phyloP scores from a whole-genome alignment of 1,284 basidiomycete genomes.

The Cutaneotrichosporon sp. region DNA sequence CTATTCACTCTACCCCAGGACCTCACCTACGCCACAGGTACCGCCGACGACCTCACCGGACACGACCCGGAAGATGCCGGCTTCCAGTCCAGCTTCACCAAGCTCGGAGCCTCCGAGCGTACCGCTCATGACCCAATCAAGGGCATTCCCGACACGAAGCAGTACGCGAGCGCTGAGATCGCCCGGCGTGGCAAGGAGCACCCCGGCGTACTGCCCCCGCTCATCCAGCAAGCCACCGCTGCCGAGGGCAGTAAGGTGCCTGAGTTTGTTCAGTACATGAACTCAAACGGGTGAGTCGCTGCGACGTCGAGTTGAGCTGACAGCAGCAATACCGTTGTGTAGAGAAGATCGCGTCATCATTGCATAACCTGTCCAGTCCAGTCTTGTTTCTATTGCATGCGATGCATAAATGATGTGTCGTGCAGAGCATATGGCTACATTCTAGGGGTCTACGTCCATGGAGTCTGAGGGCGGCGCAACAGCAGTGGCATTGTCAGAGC shows the following conservation, averaged over 20 bases:
- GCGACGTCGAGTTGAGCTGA: background rate
- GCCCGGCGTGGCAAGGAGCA: conserved; percentile 35
- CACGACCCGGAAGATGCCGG: conserved; percentile 85
- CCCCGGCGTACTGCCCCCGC: conserved; percentile 44
- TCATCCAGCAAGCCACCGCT: conserved; percentile 38
- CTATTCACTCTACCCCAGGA: conserved; percentile 71
- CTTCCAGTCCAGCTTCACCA: conserved; percentile 90
- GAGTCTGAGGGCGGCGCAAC: background rate
- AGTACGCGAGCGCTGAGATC: conserved; percentile 45
- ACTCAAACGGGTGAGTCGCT: conserved; percentile 28
- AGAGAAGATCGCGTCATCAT: conserved; percentile 3
- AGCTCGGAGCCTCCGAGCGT: conserved; percentile 69
- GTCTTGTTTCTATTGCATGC: background rate
- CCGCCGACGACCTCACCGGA: conserved; percentile 54
- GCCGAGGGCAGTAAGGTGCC: conserved; percentile 27
- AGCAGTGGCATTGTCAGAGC: background rate
- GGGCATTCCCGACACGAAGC: conserved; percentile 47
- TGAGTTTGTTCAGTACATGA: conserved; percentile 44
- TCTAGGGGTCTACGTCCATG: conserved; percentile 12
- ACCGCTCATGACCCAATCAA: conserved; percentile 48
- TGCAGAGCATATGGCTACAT: background rate
- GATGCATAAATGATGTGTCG: conserved; percentile 9
- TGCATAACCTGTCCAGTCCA: conserved; percentile 1
- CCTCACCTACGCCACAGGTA: conserved; percentile 52
- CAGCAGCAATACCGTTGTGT: conserved; percentile 8